phyloP scores from a whole-genome alignment of 2,329 filamentous ascomycete genomes.

The Aspergillus tamarii region DNA sequence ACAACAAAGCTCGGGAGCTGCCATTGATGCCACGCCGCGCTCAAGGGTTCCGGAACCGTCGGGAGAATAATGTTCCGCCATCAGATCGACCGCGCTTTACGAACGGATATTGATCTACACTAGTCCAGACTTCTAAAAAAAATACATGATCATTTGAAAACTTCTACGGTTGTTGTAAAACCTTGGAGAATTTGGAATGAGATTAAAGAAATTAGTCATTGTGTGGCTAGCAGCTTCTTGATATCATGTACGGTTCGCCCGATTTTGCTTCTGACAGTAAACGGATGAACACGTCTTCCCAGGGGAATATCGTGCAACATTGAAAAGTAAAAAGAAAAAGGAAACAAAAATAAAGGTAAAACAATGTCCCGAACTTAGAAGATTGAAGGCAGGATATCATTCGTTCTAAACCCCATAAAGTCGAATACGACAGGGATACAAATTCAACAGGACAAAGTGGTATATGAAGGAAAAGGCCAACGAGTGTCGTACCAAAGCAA shows the following conservation, averaged over 20 bases:
- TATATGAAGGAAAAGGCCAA: constrained; percentile 11
- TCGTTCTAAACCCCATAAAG: not conserved
- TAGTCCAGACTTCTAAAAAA: not conserved
- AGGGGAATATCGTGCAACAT: not conserved
- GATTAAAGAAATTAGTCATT: not conserved
- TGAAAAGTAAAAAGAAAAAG: not conserved
- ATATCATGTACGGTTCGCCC: not conserved
- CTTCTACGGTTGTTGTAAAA: not conserved
- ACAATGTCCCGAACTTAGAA: not conserved
- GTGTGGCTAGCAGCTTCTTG: not conserved
- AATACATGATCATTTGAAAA: not conserved
- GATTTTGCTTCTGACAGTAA: not conserved
- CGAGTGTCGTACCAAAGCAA: not conserved
- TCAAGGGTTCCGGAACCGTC: constrained; percentile 24
- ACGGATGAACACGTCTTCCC: not conserved
- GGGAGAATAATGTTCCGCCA: constrained; percentile 37
- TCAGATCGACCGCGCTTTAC: constrained; percentile 2
- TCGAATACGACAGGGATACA: not conserved
- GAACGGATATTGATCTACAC: constrained; percentile 1
- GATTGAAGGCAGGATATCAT: not conserved
- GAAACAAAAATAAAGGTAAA: not conserved
- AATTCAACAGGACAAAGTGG: constrained; percentile 1
- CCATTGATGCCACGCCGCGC: constrained; percentile 42
- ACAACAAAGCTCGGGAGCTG: constrained; percentile 25
- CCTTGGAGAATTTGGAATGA: not conserved